Evolutionary conservation across 441 rosid genomes (phyloP).

Genomic region (Dalechampia spathulata): DNA sequence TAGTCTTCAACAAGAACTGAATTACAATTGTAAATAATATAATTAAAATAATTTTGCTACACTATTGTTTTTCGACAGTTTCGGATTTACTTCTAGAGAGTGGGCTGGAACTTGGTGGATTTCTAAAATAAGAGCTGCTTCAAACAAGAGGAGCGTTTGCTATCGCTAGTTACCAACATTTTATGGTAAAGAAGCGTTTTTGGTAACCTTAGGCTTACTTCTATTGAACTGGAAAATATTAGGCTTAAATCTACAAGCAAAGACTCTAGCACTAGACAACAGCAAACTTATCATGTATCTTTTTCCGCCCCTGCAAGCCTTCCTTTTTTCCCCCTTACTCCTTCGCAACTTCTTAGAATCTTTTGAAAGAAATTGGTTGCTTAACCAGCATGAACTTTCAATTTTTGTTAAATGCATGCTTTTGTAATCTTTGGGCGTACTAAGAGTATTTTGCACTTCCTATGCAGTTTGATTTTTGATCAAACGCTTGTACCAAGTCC

Average conservation of each 20-base stretch:
- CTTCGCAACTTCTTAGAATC: background rate
- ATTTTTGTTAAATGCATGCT: background rate
- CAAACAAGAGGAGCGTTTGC: too few relatives aligned
- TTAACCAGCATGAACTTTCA: slow-evolving; percentile 1
- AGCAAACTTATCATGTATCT: background rate
- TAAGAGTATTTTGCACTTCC: background rate
- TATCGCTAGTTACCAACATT: background rate
- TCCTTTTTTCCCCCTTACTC: background rate
- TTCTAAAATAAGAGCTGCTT: too few relatives aligned
- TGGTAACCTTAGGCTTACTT: background rate
- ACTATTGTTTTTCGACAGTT: too few relatives aligned
- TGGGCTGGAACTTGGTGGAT: too few relatives aligned
- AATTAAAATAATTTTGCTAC: too few relatives aligned
- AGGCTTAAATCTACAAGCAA: background rate
- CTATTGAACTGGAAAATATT: background rate
- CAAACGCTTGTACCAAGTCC: background rate
- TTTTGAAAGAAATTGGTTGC: background rate
- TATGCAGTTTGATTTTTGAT: background rate
- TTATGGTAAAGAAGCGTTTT: background rate
- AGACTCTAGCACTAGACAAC: background rate
- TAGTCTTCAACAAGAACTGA: too few relatives aligned
- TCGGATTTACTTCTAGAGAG: too few relatives aligned
- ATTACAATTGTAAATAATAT: too few relatives aligned
- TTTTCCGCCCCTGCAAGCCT: background rate
- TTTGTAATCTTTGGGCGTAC: background rate